Evolutionary conservation across 176 grass and related monocot species (phyloP).

Genomic region (Musa itinerans): DNA sequence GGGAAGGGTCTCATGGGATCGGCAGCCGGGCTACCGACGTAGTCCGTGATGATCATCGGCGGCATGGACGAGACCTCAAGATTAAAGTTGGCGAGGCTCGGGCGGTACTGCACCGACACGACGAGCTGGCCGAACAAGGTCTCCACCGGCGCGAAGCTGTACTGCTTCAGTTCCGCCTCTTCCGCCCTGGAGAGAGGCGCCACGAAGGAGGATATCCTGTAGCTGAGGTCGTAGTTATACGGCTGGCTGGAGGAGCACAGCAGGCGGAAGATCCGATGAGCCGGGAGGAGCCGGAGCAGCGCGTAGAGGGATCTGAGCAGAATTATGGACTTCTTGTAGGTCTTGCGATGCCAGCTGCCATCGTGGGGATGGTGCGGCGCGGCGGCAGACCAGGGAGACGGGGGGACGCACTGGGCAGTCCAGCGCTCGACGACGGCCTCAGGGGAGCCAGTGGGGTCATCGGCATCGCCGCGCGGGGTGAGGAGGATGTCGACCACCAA

Average conservation of each 20-base stretch:
- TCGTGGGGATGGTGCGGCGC: not conserved
- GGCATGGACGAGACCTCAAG: conserved; percentile 58
- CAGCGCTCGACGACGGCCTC: conserved; percentile 22
- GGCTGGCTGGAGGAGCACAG: conserved; percentile 54
- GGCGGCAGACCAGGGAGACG: not conserved
- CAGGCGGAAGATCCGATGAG: conserved; percentile 64
- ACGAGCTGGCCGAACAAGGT: conserved; percentile 64
- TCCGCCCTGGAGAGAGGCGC: conserved; percentile 58
- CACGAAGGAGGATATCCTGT: conserved; percentile 51
- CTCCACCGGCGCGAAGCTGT: conserved; percentile 58
- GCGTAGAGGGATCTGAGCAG: conserved; percentile 64
- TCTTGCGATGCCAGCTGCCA: not conserved
- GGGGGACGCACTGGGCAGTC: conserved; percentile 14
- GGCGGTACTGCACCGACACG: conserved; percentile 66
- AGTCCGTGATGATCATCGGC: conserved; percentile 67
- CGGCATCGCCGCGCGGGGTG: not conserved
- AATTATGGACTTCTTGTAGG: conserved; percentile 49
- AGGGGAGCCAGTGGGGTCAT: not conserved
- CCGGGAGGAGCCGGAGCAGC: conserved; percentile 53
- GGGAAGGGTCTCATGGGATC: conserved; percentile 67
- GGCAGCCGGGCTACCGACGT: conserved; percentile 65
- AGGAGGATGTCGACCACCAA: conserved; percentile 24
- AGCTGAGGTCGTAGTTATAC: conserved; percentile 82
- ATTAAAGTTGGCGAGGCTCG: conserved; percentile 53
- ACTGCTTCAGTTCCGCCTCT: conserved; percentile 42